Conservation (phyloP, 2,329 filamentous ascomycete species). For the Cordyceps tenuipes region DNA sequence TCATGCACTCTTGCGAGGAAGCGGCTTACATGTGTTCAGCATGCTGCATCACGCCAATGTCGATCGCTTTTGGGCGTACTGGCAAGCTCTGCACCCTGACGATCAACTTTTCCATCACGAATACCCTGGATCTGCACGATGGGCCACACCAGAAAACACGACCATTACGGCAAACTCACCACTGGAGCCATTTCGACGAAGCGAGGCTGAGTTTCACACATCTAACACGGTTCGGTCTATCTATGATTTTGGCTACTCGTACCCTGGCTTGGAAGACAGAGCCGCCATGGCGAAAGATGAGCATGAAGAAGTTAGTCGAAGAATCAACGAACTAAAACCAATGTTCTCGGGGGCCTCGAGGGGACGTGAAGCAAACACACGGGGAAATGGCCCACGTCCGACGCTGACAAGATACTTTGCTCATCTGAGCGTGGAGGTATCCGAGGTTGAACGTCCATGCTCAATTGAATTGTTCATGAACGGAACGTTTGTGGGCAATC, state of each 20-base stretch:
- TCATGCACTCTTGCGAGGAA: background rate
- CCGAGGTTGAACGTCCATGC: constrained; percentile 28
- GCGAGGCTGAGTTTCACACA: constrained; percentile 33
- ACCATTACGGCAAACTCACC: constrained; percentile 35
- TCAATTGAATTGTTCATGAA: constrained; percentile 27
- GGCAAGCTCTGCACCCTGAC: constrained; percentile 34
- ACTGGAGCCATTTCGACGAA: constrained; percentile 42
- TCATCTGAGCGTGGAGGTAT: constrained; percentile 25
- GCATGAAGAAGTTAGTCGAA: constrained; percentile 20
- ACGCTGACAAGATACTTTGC: constrained; percentile 25
- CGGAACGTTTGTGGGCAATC: constrained; percentile 24
- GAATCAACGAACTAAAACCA: constrained; percentile 24
- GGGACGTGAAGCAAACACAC: background rate
- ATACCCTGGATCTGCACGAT: constrained; percentile 29
- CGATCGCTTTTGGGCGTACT: constrained; percentile 55
- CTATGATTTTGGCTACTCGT: constrained; percentile 31
- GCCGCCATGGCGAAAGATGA: constrained; percentile 23
- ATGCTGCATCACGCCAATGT: constrained; percentile 49
- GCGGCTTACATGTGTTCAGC: constrained; percentile 14
- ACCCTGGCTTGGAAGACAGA: constrained; percentile 30
- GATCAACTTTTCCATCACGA: constrained; percentile 26
- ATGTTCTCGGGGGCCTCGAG: constrained; percentile 17
- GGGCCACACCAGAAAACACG: constrained; percentile 31
- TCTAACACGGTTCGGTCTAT: constrained; percentile 26
- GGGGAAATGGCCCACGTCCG: background rate